Evolutionary conservation across 768 basidiomycete species (phyloP).

Genomic region (Psilocybe cubensis): DNA sequence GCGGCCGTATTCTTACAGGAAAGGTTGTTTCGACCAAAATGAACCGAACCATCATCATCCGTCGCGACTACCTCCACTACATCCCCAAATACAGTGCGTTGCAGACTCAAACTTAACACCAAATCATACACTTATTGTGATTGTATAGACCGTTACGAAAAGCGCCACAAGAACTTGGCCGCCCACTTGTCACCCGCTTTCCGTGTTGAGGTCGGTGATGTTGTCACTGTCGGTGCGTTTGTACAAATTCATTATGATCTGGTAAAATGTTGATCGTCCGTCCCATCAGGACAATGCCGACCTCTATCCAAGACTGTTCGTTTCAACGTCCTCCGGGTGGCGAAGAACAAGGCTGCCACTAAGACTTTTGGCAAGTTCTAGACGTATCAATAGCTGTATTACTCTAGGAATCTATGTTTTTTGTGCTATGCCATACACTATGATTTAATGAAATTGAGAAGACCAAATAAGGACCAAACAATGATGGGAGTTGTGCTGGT

Average conservation of each 20-base stretch:
- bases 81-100: constrained; percentile 95
- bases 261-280: constrained; percentile 8
- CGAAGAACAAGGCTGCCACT: constrained; percentile 87
- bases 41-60: constrained; percentile 98
- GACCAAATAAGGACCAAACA: constrained; percentile 40
- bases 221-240: constrained; percentile 90
- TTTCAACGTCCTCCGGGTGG: constrained; percentile 97
- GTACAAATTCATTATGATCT: neutral
- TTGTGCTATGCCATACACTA: constrained; percentile 23
- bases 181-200: constrained; percentile 98
- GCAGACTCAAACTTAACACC: neutral
- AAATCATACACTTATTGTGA: constrained; percentile 8
- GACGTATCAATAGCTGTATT: constrained; percentile 24
- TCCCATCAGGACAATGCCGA: constrained; percentile 93
- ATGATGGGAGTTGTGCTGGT: constrained; percentile 23
- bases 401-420: constrained; percentile 28
- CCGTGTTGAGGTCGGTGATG: constrained; percentile 95
- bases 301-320: constrained; percentile 98
- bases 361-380: constrained; percentile 97
- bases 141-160: constrained; percentile 90
- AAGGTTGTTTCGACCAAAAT: constrained; percentile 99
- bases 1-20: constrained; percentile 97
- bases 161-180: constrained; percentile 98
- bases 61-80: constrained; percentile 93
- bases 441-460: constrained; percentile 20